Conservation (phyloP, 192 early-diverging fungal genomes). For the Dissophora ornata region DNA sequence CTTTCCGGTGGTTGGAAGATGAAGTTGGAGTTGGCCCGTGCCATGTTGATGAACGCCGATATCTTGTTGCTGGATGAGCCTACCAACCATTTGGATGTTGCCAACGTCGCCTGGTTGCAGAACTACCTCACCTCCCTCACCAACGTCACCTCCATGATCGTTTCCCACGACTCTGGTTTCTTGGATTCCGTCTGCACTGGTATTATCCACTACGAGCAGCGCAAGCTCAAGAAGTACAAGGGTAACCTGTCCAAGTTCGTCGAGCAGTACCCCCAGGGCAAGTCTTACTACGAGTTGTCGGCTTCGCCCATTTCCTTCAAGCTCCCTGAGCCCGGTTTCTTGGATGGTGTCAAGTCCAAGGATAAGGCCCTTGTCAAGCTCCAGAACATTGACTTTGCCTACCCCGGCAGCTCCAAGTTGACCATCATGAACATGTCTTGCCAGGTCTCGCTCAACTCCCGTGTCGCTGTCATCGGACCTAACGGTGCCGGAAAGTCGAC, state of each 20-base stretch:
- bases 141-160: conserved; percentile 85
- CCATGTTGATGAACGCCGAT: conserved; percentile 87
- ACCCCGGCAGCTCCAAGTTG: conserved; percentile 72
- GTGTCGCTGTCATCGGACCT: conserved; percentile 82
- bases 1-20: conserved; percentile 94
- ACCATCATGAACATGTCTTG: conserved; percentile 72
- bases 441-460: conserved; percentile 76
- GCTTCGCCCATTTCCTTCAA: conserved; percentile 70
- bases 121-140: conserved; percentile 78
- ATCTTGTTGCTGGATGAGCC: conserved; percentile 88
- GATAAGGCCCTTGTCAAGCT: conserved; percentile 84
- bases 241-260: conserved; percentile 87
- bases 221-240: conserved; percentile 80
- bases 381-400: conserved; percentile 74
- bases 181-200: conserved; percentile 82
- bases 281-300: conserved; percentile 79
- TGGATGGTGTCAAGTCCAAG: conserved; percentile 79
- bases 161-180: conserved; percentile 90
- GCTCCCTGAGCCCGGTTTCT: conserved; percentile 80
- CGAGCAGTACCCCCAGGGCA: conserved; percentile 76
- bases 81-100: conserved; percentile 87
- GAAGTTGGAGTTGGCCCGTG: conserved; percentile 89
- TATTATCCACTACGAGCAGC: conserved; percentile 86
- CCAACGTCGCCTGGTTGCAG: conserved; percentile 67
- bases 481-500: conserved; percentile 61